phyloP scores from a whole-genome alignment of 805 yeast genomes.

The Wickerhamomyces chaumierensis region DNA sequence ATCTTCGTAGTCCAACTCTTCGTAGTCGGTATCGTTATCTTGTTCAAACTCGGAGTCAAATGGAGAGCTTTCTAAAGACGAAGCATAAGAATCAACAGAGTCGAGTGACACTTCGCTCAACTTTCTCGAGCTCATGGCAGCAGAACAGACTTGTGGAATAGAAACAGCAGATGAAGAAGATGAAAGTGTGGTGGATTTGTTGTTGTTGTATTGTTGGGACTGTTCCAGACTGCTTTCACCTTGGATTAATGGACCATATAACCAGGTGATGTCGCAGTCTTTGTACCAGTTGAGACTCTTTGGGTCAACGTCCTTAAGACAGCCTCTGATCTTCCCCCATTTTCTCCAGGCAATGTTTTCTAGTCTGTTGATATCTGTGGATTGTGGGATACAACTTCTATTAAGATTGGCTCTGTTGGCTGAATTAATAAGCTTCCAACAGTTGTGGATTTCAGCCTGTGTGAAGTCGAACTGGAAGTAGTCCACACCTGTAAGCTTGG shows the following conservation, averaged over 20 bases:
- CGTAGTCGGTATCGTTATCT: slow-evolving; percentile 7
- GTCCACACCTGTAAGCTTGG: slow-evolving; percentile 18
- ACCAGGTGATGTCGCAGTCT: slow-evolving; percentile 90
- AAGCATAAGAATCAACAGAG: slow-evolving; percentile 5
- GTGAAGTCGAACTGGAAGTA: slow-evolving; percentile 27
- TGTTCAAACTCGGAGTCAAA: slow-evolving; percentile 1
- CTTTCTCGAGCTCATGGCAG: neutral
- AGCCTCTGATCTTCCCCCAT: slow-evolving; percentile 74
- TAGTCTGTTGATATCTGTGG: slow-evolving; percentile 32
- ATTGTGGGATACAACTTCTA: slow-evolving; percentile 21
- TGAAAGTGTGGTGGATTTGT: neutral
- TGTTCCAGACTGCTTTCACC: neutral
- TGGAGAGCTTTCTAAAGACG: slow-evolving; percentile 6
- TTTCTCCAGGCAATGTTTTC: slow-evolving; percentile 92
- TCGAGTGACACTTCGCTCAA: slow-evolving; percentile 3
- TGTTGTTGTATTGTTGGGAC: neutral
- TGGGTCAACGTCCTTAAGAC: slow-evolving; percentile 57
- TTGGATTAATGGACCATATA: slow-evolving; percentile 69
- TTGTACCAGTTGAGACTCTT: slow-evolving; percentile 87
- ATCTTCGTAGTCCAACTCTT: slow-evolving; percentile 4
- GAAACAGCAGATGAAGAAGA: neutral
- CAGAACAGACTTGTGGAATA: no score
- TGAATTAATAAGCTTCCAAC: slow-evolving; percentile 30
- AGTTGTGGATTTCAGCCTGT: slow-evolving; percentile 25
- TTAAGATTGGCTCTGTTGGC: slow-evolving; percentile 17